A percentile compares a stretch with the other conserved stretches of the same genome.
Evolutionary conservation across 495 filamentous ascomycete genomes (phyloP).

Genomic region (Hypoxylon fuscum): DNA sequence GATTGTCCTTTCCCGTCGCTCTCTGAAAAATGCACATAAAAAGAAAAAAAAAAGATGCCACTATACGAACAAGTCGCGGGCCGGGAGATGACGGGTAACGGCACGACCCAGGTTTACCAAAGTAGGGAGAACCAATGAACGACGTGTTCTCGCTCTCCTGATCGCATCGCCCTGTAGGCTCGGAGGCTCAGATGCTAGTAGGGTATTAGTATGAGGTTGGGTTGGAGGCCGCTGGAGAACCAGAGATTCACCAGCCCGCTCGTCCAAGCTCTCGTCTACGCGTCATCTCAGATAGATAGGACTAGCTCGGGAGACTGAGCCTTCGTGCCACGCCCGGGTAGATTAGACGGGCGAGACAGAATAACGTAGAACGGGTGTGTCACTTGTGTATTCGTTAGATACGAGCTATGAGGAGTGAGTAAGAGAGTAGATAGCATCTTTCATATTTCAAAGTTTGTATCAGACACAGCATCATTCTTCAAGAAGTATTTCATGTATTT

Average conservation of each 20-base stretch:
- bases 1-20: too few species aligned
- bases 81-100: conserved; percentile 27
- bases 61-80: too few species aligned
- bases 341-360: too few species aligned
- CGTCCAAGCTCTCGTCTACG: conserved; percentile 3
- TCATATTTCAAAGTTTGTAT: too few species aligned
- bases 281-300: conserved; percentile 1
- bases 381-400: too few species aligned
- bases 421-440: too few species aligned
- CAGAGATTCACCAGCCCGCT: conserved; percentile 12
- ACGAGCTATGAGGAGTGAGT: too few species aligned
- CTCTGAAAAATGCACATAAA: too few species aligned
- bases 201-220: conserved; percentile 17
- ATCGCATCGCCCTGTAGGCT: conserved; percentile 13
- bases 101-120: conserved; percentile 25
- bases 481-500: too few species aligned
- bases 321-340: neutral
- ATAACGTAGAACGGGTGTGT: too few species aligned
- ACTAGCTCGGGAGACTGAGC: neutral
- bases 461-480: too few species aligned
- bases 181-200: conserved; percentile 31
- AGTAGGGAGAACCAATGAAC: conserved; percentile 14
- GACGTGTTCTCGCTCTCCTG: neutral
- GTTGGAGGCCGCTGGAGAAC: conserved; percentile 27
- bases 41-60: too few species aligned